These are phyloP conservation scores for Botrytis porri DNA, from an alignment of 2,329 filamentous ascomycete genomes.

Conservation along the genomic window DNA sequence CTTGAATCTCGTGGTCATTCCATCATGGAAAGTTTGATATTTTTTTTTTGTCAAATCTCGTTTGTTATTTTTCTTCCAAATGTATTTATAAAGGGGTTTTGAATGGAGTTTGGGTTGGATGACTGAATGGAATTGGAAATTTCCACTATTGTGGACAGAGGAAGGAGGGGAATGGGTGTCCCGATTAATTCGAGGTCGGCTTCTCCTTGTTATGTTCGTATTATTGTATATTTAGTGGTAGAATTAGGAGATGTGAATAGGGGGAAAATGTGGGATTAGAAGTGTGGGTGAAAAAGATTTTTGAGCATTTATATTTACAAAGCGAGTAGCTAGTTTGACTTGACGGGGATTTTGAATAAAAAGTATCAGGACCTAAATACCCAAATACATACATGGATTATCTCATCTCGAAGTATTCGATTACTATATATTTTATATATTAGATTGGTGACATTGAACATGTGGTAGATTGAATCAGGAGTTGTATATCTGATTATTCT, in stretches of 20 bases:
- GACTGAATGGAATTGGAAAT: background rate
- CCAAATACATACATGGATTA: background rate
- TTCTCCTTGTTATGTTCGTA: background rate
- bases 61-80: background rate
- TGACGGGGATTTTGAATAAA: background rate
- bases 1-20: background rate
- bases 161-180: background rate
- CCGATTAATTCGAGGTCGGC: background rate
- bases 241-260: background rate
- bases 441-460: background rate
- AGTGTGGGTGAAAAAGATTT: background rate
- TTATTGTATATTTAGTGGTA: constrained; percentile 8
- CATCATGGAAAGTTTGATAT: background rate
- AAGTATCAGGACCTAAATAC: background rate
- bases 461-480: background rate
- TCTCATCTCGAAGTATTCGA: background rate
- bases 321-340: background rate
- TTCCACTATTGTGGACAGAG: background rate
- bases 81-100: background rate
- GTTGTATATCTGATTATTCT: background rate
- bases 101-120: constrained; percentile 6
- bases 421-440: background rate
- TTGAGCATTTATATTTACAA: background rate
- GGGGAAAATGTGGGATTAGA: background rate
- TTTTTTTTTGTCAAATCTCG: background rate